Conservation (phyloP, 495 filamentous ascomycete genomes). For the Corynascus novoguineensis region DNA sequence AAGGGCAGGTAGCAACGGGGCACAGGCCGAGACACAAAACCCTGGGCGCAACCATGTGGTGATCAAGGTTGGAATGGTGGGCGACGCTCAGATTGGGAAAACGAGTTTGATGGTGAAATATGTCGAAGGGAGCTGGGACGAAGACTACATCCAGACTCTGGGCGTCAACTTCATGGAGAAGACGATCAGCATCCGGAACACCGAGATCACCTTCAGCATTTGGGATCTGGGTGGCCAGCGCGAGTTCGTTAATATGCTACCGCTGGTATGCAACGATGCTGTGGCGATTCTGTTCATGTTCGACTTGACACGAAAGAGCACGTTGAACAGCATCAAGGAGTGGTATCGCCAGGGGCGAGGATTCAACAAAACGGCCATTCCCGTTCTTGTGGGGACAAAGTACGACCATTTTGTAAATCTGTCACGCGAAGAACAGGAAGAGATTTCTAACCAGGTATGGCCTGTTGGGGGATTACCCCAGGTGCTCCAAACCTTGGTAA, state of each 20-base stretch:
- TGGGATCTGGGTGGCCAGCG: constrained; percentile 98
- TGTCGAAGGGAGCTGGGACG: constrained; percentile 97
- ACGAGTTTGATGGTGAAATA: constrained; percentile 99
- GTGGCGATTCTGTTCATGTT: constrained; percentile 99
- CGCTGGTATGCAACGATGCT: constrained; percentile 96
- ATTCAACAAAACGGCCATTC: constrained; percentile 99
- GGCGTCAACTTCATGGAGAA: constrained; percentile 99
- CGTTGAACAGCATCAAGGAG: constrained; percentile 97
- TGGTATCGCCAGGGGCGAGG: constrained; percentile 98
- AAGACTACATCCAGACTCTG: constrained; percentile 98
- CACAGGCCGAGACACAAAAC: constrained; percentile 36
- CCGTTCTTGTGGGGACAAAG: constrained; percentile 93
- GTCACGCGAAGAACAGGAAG: constrained; percentile 92
- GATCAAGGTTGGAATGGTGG: constrained; percentile 99
- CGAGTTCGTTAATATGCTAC: constrained; percentile 99
- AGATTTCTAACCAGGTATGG: constrained; percentile 89
- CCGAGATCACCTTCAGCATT: constrained; percentile 99
- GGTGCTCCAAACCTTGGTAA: not conserved
- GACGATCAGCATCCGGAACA: constrained; percentile 97
- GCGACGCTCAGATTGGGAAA: constrained; percentile 98
- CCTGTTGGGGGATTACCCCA: not conserved
- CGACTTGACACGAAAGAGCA: constrained; percentile 95
- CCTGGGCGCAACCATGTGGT: constrained; percentile 80
- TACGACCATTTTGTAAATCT: constrained; percentile 99
- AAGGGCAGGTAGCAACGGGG: constrained; percentile 34